These are phyloP conservation scores for Akanthomyces uredinophilus DNA, from an alignment of 2,329 filamentous ascomycete genomes.

Conservation along the genomic window DNA sequence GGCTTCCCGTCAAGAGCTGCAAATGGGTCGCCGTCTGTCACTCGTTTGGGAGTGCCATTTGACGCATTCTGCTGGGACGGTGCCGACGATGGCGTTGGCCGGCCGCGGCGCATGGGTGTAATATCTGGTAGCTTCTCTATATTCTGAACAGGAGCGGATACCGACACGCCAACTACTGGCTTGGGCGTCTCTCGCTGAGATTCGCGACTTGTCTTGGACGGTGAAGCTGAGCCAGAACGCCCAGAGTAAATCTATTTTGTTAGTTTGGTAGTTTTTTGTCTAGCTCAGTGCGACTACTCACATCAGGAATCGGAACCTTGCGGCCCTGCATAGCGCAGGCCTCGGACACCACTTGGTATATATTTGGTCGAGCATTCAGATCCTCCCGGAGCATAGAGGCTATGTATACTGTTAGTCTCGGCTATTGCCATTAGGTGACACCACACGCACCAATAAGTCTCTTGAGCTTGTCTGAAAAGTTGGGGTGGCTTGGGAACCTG, in stretches of 20 bases:
- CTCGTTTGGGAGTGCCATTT: constrained; percentile 61
- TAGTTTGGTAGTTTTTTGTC: constrained; percentile 1
- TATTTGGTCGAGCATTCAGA: constrained; percentile 74
- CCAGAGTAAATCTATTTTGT: constrained; percentile 55
- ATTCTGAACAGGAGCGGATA: constrained; percentile 67
- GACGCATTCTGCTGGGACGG: constrained; percentile 31
- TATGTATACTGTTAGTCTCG: constrained; percentile 34
- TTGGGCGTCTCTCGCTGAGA: constrained; percentile 42
- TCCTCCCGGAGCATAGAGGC: constrained; percentile 88
- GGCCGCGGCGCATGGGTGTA: constrained; percentile 87
- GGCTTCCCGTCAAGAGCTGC: constrained; percentile 71
- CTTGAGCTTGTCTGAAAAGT: constrained; percentile 86
- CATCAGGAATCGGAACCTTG: constrained; percentile 82
- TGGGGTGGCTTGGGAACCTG: constrained; percentile 81
- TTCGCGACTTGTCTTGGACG: constrained; percentile 39
- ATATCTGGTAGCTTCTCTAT: constrained; percentile 79
- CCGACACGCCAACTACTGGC: constrained; percentile 72
- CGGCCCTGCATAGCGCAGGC: constrained; percentile 84
- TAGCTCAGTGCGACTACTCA: constrained; percentile 39
- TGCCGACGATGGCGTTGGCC: constrained; percentile 38
- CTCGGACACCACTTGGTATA: constrained; percentile 88
- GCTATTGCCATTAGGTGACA: not conserved
- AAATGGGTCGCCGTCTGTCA: constrained; percentile 76
- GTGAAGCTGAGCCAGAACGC: constrained; percentile 44
- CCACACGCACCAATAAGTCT: constrained; percentile 67